Evolutionary conservation across 345 rosid genomes (phyloP).

Genomic region (Carallia pectinifolia): DNA sequence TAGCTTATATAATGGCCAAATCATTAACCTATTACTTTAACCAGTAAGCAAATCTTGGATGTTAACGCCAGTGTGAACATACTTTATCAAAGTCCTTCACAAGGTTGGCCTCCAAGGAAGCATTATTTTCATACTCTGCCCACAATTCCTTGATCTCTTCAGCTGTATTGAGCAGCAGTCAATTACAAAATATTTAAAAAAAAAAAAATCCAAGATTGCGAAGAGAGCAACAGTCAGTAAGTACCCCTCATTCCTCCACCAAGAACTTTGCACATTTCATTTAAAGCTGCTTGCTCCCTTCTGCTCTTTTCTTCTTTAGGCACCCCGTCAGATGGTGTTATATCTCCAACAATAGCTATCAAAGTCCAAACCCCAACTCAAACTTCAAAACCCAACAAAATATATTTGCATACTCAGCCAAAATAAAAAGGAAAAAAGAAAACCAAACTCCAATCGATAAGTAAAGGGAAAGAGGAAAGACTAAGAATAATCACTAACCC

Average conservation of each 20-base stretch:
- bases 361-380: constrained; percentile 18
- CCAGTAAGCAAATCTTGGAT: background rate
- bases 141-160: constrained; percentile 36
- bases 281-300: constrained; percentile 28
- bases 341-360: constrained; percentile 37
- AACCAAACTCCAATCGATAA: background rate
- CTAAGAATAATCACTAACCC: background rate
- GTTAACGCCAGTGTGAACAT: constrained; percentile 4
- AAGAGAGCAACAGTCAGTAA: background rate
- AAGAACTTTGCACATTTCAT: constrained; percentile 32
- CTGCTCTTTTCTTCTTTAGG: constrained; percentile 33
- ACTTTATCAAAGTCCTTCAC: constrained; percentile 33
- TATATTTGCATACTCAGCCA: background rate
- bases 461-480: no score
- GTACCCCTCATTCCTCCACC: constrained; percentile 34
- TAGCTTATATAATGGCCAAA: background rate
- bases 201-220: background rate
- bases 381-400: constrained; percentile 17
- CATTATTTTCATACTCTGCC: constrained; percentile 35
- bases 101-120: constrained; percentile 33
- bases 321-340: constrained; percentile 38
- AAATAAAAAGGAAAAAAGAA: background rate
- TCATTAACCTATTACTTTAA: background rate
- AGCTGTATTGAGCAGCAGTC: constrained; percentile 16
- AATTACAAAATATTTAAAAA: background rate